Conservation (phyloP, 257 asterid genomes). For the Capsicum chinense region DNA sequence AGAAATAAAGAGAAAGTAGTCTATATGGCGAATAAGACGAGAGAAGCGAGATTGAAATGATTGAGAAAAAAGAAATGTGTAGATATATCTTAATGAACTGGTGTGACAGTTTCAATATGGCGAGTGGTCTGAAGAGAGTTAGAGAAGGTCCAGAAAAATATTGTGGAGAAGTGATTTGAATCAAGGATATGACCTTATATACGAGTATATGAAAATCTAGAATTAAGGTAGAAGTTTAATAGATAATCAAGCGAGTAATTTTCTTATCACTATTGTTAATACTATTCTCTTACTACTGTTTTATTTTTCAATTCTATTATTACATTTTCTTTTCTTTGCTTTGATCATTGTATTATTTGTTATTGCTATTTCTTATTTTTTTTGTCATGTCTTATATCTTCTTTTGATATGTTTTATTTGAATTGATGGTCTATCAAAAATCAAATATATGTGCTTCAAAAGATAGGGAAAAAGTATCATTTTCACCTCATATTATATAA, state of each 20-base stretch:
- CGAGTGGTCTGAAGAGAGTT: background rate
- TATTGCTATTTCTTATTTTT: background rate
- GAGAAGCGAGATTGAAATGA: too few relatives aligned
- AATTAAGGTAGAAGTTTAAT: background rate
- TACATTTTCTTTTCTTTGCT: background rate
- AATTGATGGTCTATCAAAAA: background rate
- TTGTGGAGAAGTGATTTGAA: background rate
- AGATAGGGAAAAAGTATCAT: too few relatives aligned
- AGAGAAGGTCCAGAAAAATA: background rate
- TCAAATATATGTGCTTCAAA: too few relatives aligned
- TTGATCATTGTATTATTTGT: background rate
- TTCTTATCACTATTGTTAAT: background rate
- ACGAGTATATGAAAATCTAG: accelerated
- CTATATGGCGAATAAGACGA: too few relatives aligned
- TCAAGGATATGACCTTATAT: background rate
- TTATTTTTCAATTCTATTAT: background rate
- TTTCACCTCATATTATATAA: too few relatives aligned
- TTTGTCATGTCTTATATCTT: background rate
- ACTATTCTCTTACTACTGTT: background rate
- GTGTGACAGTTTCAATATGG: too few relatives aligned
- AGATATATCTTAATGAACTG: too few relatives aligned
- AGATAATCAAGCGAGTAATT: background rate
- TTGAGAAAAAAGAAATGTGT: too few relatives aligned
- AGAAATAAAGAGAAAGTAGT: too few relatives aligned
- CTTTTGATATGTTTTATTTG: background rate